phyloP scores from a whole-genome alignment of 306 rosid species.

The Malus fusca region DNA sequence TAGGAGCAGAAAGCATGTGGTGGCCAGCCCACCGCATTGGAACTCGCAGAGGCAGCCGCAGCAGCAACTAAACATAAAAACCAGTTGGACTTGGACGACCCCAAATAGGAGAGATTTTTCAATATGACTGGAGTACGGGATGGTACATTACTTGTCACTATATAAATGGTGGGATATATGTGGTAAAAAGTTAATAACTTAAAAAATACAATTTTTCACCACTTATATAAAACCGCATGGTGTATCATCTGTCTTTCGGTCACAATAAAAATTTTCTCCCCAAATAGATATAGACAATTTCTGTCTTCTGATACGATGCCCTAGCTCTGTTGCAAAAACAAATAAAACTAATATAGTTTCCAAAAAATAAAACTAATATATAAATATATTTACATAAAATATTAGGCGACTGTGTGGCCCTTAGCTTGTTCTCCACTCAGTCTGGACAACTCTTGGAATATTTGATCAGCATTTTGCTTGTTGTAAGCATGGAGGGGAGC shows the following conservation, averaged over 20 bases:
- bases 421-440: not conserved
- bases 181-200: too few relatives aligned
- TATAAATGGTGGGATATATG: fast-evolving
- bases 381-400: not conserved
- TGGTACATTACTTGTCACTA: fast-evolving
- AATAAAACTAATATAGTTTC: not conserved
- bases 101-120: not conserved
- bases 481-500: not conserved
- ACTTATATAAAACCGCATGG: too few relatives aligned
- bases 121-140: too few relatives aligned
- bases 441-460: too few relatives aligned
- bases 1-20: slow-evolving; percentile 17
- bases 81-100: not conserved
- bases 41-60: not conserved
- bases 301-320: not conserved
- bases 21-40: slow-evolving; percentile 1
- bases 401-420: not conserved
- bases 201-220: too few relatives aligned
- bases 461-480: not conserved
- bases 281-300: not conserved
- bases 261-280: too few relatives aligned
- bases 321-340: not conserved
- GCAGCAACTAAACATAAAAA: not conserved
- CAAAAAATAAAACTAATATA: not conserved
- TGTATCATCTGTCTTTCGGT: too few relatives aligned